These are phyloP conservation scores for Plasmodium adleri DNA, from an alignment of 169 alveolate genomes.

Conservation along the genomic window DNA sequence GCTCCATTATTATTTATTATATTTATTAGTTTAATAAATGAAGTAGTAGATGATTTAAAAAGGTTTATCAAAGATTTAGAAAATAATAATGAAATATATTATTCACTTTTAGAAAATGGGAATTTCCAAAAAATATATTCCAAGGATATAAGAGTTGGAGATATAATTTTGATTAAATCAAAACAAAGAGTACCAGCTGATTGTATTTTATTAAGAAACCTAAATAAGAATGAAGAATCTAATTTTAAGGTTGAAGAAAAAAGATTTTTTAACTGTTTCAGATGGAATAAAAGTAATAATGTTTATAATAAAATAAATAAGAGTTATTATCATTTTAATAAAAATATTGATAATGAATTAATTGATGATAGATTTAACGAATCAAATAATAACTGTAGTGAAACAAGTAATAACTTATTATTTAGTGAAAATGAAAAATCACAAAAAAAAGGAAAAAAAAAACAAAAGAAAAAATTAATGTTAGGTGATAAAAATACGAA, in stretches of 20 bases:
- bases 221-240: slow-evolving; percentile 82
- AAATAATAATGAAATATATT: slow-evolving; percentile 86
- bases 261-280: slow-evolving; percentile 20
- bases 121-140: slow-evolving; percentile 87
- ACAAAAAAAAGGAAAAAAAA: slow-evolving; percentile 11
- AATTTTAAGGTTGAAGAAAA: slow-evolving; percentile 48
- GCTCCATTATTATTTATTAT: slow-evolving; percentile 96
- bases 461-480: slow-evolving; percentile 19
- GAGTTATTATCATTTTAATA: slow-evolving; percentile 60
- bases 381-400: slow-evolving; percentile 57
- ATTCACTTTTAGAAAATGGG: slow-evolving; percentile 80
- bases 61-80: slow-evolving; percentile 88
- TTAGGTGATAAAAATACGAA: slow-evolving; percentile 3
- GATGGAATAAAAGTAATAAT: slow-evolving; percentile 30
- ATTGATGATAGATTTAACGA: slow-evolving; percentile 67
- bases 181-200: slow-evolving; percentile 98
- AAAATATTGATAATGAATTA: slow-evolving; percentile 56
- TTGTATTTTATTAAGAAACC: slow-evolving; percentile 91
- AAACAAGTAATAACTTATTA: slow-evolving; percentile 44
- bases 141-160: slow-evolving; percentile 93
- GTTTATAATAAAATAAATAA: slow-evolving; percentile 56
- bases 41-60: slow-evolving; percentile 95
- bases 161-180: slow-evolving; percentile 90
- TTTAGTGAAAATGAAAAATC: slow-evolving; percentile 76
- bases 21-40: slow-evolving; percentile 93